phyloP scores from a whole-genome alignment of 2,329 filamentous ascomycete species.

The Talaromyces sp. region DNA sequence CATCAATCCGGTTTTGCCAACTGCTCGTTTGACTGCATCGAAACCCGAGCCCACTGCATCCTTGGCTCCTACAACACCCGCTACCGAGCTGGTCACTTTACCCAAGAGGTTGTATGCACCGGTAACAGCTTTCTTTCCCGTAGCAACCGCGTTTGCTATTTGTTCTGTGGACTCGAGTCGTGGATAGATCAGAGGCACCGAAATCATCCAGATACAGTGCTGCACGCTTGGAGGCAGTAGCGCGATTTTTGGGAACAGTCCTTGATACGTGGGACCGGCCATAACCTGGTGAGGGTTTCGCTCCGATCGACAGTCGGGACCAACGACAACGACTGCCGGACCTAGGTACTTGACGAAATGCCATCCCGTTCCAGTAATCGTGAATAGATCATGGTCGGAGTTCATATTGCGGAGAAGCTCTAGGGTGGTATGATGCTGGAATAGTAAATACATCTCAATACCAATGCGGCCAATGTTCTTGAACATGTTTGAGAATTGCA shows the following conservation, averaged over 20 bases:
- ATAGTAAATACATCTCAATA: slow-evolving; percentile 95
- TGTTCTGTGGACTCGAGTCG: slow-evolving; percentile 88
- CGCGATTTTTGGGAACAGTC: slow-evolving; percentile 92
- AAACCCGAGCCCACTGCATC: slow-evolving; percentile 91
- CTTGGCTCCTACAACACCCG: slow-evolving; percentile 92
- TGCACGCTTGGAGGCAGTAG: slow-evolving; percentile 88
- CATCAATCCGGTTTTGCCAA: slow-evolving; percentile 94
- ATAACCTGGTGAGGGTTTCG: slow-evolving; percentile 87
- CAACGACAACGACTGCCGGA: slow-evolving; percentile 83
- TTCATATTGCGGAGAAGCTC: slow-evolving; percentile 88
- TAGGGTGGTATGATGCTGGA: slow-evolving; percentile 95
- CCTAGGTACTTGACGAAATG: slow-evolving; percentile 97
- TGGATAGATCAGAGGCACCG: slow-evolving; percentile 87
- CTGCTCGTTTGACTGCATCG: slow-evolving; percentile 90
- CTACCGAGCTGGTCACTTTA: slow-evolving; percentile 91
- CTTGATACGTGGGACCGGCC: slow-evolving; percentile 95
- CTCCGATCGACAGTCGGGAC: slow-evolving; percentile 88
- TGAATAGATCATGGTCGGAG: slow-evolving; percentile 89
- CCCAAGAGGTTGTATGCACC: slow-evolving; percentile 95
- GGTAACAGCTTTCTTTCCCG: slow-evolving; percentile 94
- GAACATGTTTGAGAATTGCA: slow-evolving; percentile 97
- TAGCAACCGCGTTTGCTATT: slow-evolving; percentile 84
- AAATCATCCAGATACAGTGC: slow-evolving; percentile 94
- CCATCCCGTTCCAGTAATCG: slow-evolving; percentile 95
- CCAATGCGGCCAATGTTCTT: slow-evolving; percentile 96